phyloP scores from a whole-genome alignment of 129 eudicot species.

The Flaveria linearis region DNA sequence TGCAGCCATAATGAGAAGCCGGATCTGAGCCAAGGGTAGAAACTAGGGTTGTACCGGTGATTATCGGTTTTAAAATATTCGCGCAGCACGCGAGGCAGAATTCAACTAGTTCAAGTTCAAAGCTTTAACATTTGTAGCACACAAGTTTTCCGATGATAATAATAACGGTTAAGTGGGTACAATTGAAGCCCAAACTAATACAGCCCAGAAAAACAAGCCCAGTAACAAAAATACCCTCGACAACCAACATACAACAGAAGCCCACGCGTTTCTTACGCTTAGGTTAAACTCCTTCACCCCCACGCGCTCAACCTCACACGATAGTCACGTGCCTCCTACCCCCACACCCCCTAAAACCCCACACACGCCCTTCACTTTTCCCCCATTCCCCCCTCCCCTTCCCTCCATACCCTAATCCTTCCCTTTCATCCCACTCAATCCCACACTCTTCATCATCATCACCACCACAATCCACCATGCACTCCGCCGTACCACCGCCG shows the following conservation, averaged over 20 bases:
- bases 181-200: background rate
- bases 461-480: constrained; percentile 36
- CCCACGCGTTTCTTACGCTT: constrained; percentile 22
- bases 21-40: too few species aligned
- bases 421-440: constrained; percentile 32
- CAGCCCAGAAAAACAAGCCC: background rate
- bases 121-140: too few species aligned
- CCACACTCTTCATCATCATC: background rate
- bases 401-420: constrained; percentile 20
- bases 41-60: too few species aligned
- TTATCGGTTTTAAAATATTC: too few species aligned
- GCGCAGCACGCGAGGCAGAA: too few species aligned
- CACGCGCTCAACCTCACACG: constrained; percentile 22
- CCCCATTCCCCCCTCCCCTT: constrained; percentile 19
- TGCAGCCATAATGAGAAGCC: too few species aligned
- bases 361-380: constrained; percentile 22
- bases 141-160: too few species aligned
- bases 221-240: too few species aligned
- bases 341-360: constrained; percentile 25
- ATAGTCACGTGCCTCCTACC: background rate
- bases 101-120: too few species aligned
- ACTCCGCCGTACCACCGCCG: constrained; percentile 45
- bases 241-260: background rate
- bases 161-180: too few species aligned
- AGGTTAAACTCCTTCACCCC: background rate